Evolutionary conservation across 2,329 filamentous ascomycete genomes (phyloP).

Genomic region (Scytalidium lignicola): DNA sequence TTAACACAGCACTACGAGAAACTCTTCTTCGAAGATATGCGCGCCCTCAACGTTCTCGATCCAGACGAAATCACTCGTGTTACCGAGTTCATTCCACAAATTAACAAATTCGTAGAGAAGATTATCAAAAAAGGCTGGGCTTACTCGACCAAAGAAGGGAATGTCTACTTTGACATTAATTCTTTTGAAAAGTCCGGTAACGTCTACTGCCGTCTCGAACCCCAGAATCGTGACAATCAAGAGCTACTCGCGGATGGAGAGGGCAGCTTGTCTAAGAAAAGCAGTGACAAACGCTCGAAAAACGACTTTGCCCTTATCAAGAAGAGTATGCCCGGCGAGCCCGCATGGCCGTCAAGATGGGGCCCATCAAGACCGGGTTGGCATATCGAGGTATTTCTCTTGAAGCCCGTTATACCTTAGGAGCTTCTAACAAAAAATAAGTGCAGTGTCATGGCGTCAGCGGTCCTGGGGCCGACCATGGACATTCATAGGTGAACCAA

Average conservation of each 20-base stretch:
- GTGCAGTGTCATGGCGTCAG: constrained; percentile 88
- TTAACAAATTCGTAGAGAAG: constrained; percentile 74
- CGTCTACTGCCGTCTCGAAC: constrained; percentile 75
- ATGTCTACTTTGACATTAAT: constrained; percentile 85
- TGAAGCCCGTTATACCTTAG: background rate
- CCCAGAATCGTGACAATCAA: constrained; percentile 77
- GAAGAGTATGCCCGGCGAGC: constrained; percentile 80
- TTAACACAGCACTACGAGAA: constrained; percentile 77
- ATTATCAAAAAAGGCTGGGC: constrained; percentile 81
- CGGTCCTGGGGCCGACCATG: constrained; percentile 71
- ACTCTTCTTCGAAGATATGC: constrained; percentile 81
- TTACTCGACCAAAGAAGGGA: constrained; percentile 71
- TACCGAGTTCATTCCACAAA: constrained; percentile 83
- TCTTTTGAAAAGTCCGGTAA: constrained; percentile 78
- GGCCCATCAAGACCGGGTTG: constrained; percentile 83
- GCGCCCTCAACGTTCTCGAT: constrained; percentile 73
- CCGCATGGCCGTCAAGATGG: constrained; percentile 81
- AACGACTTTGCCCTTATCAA: constrained; percentile 93
- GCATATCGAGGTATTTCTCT: constrained; percentile 66
- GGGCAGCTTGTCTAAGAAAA: constrained; percentile 62
- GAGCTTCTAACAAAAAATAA: constrained; percentile 39
- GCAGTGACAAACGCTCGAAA: constrained; percentile 61
- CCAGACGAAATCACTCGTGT: constrained; percentile 79
- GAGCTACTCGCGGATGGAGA: constrained; percentile 80
- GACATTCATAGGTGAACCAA: constrained; percentile 74